Base-by-base conservation (phyloP, 345 rosid genomes). In the Eucalyptus caleyi region DNA sequence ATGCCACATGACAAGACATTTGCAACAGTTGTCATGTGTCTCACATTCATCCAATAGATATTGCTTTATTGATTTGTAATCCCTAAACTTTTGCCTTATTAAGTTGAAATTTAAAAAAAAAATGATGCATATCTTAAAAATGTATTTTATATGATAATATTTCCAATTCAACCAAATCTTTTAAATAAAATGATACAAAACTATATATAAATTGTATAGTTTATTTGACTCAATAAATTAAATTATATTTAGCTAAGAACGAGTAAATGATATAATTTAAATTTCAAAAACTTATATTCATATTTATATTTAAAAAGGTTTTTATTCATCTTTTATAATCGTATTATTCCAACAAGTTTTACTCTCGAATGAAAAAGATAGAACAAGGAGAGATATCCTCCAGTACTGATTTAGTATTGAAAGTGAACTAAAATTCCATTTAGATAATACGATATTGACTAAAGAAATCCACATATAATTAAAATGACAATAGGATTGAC, bases 381-480 rank as follows among this genome's bases (percentile, higher is more conserved):
- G 30, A 30, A 56, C 3, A 26, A 5, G 14, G n/a, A 59, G 65
- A 59, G 2, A 59, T 59, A 59, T 11, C 27, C n/a, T 59, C 30
- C 4, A 3, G 1, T 59, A 59, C 0, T 5, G 14, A 59, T 26
- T 26, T 59, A 11, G 65, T 3, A 10, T 59, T 59, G 65, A 59
- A 5, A 26, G 30, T 0, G n/a, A 59, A 5, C 0, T 56, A 0
- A 56, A 59, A 2, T 59, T 1, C 30, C 65, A 26, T 24, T 24
- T 62, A 30, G 34, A 62, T 14, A 62, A 14, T 30, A 30, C 9
- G 18, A 13, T 4, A 14, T 1, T 14, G 5, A 14, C 16, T 62
- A 62, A 62, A 62, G 9, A 62, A 30, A 62, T 60, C n/a, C 16
- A 56, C n/a, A 24, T 23, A 27, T 62, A 4, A 37, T 4, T 62